phyloP scores from a whole-genome alignment of 2,329 filamentous ascomycete genomes.

The Reticulascus tulasneorum region DNA sequence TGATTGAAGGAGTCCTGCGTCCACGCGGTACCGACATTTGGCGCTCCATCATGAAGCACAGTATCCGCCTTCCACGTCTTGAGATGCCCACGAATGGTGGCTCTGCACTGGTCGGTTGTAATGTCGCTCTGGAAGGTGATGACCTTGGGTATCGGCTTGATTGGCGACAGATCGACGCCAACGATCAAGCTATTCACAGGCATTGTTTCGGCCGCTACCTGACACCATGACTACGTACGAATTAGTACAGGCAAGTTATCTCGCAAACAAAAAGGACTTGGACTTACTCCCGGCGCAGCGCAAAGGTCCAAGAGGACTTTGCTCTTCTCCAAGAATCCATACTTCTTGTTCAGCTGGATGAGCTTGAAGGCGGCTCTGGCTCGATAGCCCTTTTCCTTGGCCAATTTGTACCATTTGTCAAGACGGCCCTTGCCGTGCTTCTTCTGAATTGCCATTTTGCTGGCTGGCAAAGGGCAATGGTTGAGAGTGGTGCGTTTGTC shows the following conservation, averaged over 20 bases:
- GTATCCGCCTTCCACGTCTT: slow-evolving; percentile 97
- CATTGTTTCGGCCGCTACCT: slow-evolving; percentile 95
- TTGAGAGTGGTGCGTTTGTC: background rate
- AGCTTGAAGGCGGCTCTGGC: slow-evolving; percentile 96
- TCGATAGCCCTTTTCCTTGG: slow-evolving; percentile 96
- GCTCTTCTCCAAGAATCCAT: slow-evolving; percentile 95
- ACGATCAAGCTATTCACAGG: slow-evolving; percentile 84
- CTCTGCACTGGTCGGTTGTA: slow-evolving; percentile 91
- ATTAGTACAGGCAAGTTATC: slow-evolving; percentile 1
- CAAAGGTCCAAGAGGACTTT: slow-evolving; percentile 96
- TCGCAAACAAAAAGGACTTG: background rate
- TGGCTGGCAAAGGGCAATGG: slow-evolving; percentile 3
- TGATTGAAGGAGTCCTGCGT: slow-evolving; percentile 98
- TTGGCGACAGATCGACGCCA: slow-evolving; percentile 89
- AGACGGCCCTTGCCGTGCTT: slow-evolving; percentile 98
- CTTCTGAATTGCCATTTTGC: slow-evolving; percentile 88
- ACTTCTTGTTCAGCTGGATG: slow-evolving; percentile 98
- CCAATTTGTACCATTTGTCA: slow-evolving; percentile 98
- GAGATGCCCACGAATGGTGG: slow-evolving; percentile 81
- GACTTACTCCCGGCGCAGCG: slow-evolving; percentile 81
- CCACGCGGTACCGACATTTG: slow-evolving; percentile 97
- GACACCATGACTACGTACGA: slow-evolving; percentile 73
- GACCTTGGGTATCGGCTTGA: slow-evolving; percentile 90
- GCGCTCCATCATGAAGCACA: slow-evolving; percentile 93
- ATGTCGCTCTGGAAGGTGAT: slow-evolving; percentile 98